Conservation (phyloP, 768 basidiomycete species). For the Vararia minispora region DNA sequence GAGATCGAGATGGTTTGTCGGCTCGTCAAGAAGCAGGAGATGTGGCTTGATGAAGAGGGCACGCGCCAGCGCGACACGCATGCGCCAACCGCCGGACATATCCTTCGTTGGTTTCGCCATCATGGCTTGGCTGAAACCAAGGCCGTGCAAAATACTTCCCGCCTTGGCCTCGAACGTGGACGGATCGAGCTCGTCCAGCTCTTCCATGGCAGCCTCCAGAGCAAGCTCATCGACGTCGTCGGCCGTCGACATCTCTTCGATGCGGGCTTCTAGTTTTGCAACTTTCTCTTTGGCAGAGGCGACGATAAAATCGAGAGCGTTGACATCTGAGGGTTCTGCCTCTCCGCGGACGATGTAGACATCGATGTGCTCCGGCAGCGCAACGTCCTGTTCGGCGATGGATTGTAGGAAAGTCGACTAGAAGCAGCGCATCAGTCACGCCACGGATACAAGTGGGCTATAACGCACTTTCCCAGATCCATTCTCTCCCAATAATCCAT, state of each 20-base stretch:
- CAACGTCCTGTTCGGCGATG: conserved; percentile 89
- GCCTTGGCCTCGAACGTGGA: conserved; percentile 94
- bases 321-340: conserved; percentile 89
- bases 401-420: conserved; percentile 96
- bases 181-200: conserved; percentile 95
- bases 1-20: conserved; percentile 88
- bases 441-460: not conserved
- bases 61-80: conserved; percentile 94
- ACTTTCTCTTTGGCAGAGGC: conserved; percentile 89
- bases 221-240: conserved; percentile 83
- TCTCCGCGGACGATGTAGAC: conserved; percentile 96
- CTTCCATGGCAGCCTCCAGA: conserved; percentile 86
- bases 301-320: conserved; percentile 96
- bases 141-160: conserved; percentile 91
- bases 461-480: conserved; percentile 89
- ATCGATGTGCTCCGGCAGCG: conserved; percentile 91
- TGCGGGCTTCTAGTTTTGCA: conserved; percentile 82
- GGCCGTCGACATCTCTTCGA: conserved; percentile 87
- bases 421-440: conserved; percentile 4
- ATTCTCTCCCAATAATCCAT: conserved; percentile 94
- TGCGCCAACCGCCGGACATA: conserved; percentile 99
- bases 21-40: conserved; percentile 87
- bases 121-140: conserved; percentile 85
- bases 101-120: conserved; percentile 97
- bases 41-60: conserved; percentile 97